Evolutionary conservation across 805 yeast species (phyloP).

Genomic region (Yarrowia porcina): DNA sequence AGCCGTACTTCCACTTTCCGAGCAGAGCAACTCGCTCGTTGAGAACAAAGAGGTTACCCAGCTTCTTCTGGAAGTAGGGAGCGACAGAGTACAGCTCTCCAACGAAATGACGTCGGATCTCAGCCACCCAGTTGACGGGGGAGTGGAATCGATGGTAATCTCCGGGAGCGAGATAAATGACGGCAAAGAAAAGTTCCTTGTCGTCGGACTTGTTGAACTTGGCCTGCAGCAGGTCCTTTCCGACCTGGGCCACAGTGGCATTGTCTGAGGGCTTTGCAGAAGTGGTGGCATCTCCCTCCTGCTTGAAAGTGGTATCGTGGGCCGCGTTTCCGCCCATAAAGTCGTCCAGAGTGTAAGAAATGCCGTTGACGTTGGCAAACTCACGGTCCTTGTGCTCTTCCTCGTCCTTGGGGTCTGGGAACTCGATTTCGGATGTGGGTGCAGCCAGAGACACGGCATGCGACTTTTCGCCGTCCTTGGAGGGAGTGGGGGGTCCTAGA

Average conservation of each 20-base stretch:
- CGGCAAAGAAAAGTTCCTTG: slow-evolving; percentile 76
- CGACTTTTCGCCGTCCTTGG: not conserved
- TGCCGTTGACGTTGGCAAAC: slow-evolving; percentile 75
- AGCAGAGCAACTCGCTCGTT: slow-evolving; percentile 93
- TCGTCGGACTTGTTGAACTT: slow-evolving; percentile 39
- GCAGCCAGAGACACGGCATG: slow-evolving; percentile 25
- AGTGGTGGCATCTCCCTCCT: slow-evolving; percentile 66
- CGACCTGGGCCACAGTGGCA: slow-evolving; percentile 31
- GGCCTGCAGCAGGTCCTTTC: slow-evolving; percentile 32
- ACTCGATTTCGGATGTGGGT: slow-evolving; percentile 28
- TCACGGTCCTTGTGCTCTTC: slow-evolving; percentile 58
- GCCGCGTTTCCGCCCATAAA: slow-evolving; percentile 56
- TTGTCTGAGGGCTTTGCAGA: slow-evolving; percentile 31
- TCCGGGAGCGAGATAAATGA: slow-evolving; percentile 95
- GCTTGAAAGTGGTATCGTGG: slow-evolving; percentile 48
- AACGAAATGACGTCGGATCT: slow-evolving; percentile 87
- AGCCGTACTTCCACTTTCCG: slow-evolving; percentile 96
- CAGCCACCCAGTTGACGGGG: slow-evolving; percentile 94
- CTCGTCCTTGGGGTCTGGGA: slow-evolving; percentile 31
- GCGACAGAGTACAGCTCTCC: slow-evolving; percentile 96
- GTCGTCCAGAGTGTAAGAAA: slow-evolving; percentile 66
- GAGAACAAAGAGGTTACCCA: slow-evolving; percentile 80
- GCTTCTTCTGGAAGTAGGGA: slow-evolving; percentile 87
- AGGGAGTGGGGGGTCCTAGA: slow-evolving; percentile 50
- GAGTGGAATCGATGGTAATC: slow-evolving; percentile 97